Conservation (phyloP, 345 rosid species). For the Eucalyptus globulus region DNA sequence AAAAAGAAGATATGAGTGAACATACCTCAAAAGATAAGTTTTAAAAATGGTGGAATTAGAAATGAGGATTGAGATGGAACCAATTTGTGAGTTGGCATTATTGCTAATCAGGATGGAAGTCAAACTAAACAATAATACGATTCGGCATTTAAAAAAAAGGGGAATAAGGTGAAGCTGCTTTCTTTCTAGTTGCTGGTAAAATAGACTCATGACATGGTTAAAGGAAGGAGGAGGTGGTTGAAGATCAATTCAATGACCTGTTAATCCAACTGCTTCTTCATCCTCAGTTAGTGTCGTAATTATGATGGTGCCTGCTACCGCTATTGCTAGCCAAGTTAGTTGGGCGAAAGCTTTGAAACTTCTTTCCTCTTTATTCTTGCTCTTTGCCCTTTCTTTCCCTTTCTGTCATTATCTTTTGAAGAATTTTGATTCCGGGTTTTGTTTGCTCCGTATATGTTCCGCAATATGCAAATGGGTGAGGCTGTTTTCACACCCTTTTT, state of each 20-base stretch:
- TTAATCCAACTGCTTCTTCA: not conserved
- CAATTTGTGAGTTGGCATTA: not conserved
- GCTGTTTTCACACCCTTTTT: not conserved
- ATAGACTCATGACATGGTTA: not conserved
- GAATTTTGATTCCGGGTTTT: not conserved
- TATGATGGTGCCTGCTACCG: not conserved
- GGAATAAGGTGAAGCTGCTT: not conserved
- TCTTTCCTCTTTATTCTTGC: not conserved
- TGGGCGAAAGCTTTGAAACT: not conserved
- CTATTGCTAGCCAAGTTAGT: not conserved
- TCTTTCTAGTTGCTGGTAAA: not conserved
- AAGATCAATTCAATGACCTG: not conserved
- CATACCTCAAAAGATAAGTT: not conserved
- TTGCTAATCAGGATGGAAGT: not conserved
- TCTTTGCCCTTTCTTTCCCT: not conserved
- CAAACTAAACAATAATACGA: not conserved
- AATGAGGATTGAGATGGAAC: not conserved
- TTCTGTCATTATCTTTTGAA: not conserved
- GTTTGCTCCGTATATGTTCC: not conserved
- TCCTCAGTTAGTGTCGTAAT: not conserved
- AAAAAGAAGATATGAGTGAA: not conserved
- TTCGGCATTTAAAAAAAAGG: not conserved
- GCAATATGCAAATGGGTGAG: not conserved
- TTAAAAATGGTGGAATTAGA: not conserved
- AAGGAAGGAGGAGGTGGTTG: not conserved